Evolutionary conservation across 305 asterid species (phyloP), one percentile per base, ranked within the genome.

Genomic region (Solanum hybrid): DNA sequence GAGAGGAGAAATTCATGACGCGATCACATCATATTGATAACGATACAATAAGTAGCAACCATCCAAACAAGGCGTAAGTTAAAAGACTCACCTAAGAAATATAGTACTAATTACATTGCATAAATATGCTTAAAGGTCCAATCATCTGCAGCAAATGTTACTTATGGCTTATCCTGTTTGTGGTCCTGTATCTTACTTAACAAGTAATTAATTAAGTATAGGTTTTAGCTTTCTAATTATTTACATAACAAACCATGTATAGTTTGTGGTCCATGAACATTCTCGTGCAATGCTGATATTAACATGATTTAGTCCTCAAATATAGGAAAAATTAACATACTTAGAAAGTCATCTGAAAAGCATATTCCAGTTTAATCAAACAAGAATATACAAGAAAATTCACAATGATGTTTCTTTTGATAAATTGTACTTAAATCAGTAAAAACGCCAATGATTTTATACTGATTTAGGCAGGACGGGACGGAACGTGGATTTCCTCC

Each of bases 91-190:
- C 15, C 41, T 31, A 51, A 84, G 70, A 32, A 22, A 39, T 7
- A 27, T 70, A 84, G 85, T 33, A 79, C 41, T 77, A 31, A 77
- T 85, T 15, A 61, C 27, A 86, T 31, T 5, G 27, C 13, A 87
- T 73, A 87, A 81, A 75, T 87, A 85, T 32, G 87, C 57, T 84
- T 86, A 29, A 36, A 81, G 82, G 38, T 82, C 94, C 96, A 93
- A 92, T 90, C 68, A 84, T 78, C 92, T 73, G 92, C 90, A 76
- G 91, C 94, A 94, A 92, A 93, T 91, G 95, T 94, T 94, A 92
- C 78, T 93, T 90, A 93, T 95, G 91, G 92, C 92, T 72, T 90
- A 39, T 91, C 87, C 85, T 90, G 38, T 76, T 76, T 76, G 81
- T 76, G 81, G 81, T 76, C 81, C 81, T 76, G 37, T 76, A 76